These are phyloP conservation scores for Haplosporangium sp. DNA, from an alignment of 371 early-diverging fungal species.

Conservation along the genomic window DNA sequence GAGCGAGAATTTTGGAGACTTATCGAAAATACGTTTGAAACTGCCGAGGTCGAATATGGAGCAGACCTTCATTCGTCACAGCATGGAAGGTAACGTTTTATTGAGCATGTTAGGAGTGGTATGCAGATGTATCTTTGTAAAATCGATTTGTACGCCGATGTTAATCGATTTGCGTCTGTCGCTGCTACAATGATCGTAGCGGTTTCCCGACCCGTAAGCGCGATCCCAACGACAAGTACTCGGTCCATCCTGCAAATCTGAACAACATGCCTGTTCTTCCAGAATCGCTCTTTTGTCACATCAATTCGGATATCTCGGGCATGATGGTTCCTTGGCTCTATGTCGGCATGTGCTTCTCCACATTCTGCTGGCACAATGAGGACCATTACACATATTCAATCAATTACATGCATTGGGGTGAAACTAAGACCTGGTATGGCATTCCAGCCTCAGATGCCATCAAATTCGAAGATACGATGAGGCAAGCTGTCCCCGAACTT, in stretches of 20 bases:
- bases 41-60: conserved; percentile 95
- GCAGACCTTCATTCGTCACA: conserved; percentile 93
- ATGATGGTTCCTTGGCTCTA: conserved; percentile 98
- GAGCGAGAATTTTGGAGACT: conserved; percentile 97
- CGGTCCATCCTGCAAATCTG: conserved; percentile 86
- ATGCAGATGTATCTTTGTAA: background rate
- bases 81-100: conserved; percentile 79
- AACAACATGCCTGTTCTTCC: conserved; percentile 85
- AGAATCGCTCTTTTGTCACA: conserved; percentile 87
- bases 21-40: conserved; percentile 86
- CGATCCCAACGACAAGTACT: conserved; percentile 67
- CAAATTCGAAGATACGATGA: conserved; percentile 89
- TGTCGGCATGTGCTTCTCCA: conserved; percentile 95
- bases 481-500: conserved; percentile 84
- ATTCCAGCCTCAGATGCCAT: conserved; percentile 88
- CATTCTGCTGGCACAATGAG: conserved; percentile 98
- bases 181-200: conserved; percentile 45
- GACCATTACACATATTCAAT: conserved; percentile 96
- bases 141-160: no score
- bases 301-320: conserved; percentile 91
- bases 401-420: conserved; percentile 97
- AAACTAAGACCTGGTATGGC: conserved; percentile 98
- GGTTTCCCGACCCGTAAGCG: conserved; percentile 79
- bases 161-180: no score
- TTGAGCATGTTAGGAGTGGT: background rate